These are phyloP conservation scores for Yarrowia divulgata DNA, from an alignment of 805 yeast genomes.

Conservation along the genomic window DNA sequence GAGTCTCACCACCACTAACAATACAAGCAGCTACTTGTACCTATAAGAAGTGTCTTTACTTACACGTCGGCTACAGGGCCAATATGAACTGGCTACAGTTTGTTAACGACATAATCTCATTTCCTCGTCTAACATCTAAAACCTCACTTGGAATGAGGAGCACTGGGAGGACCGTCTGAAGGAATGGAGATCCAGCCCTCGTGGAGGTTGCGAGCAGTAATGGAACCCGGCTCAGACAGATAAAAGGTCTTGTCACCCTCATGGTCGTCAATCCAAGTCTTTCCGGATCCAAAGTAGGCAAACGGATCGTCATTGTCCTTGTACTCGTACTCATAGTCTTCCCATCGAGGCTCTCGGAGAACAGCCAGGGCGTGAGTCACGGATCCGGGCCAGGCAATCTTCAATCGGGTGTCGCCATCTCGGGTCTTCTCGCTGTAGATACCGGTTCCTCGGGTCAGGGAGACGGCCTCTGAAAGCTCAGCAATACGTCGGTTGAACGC, in stretches of 20 bases:
- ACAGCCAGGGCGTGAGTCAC: constrained; percentile 40
- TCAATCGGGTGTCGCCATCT: constrained; percentile 15
- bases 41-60: no score
- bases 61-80: no score
- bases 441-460: constrained; percentile 12
- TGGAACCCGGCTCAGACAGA: constrained; percentile 1
- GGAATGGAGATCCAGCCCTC: constrained; percentile 30
- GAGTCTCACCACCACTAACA: no score
- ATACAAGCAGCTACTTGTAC: no score
- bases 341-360: constrained; percentile 41
- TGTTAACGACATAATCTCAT: no score
- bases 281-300: constrained; percentile 41
- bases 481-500: constrained; percentile 32
- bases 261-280: constrained; percentile 40
- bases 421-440: constrained; percentile 21
- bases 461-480: constrained; percentile 27
- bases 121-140: no score
- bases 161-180: constrained; percentile 22
- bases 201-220: constrained; percentile 5
- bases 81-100: no score
- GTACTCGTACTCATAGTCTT: constrained; percentile 41
- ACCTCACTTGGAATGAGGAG: not conserved
- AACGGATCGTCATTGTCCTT: constrained; percentile 40
- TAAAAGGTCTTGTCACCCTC: constrained; percentile 33
- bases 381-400: constrained; percentile 41